phyloP scores from a whole-genome alignment of 2,329 filamentous ascomycete species.

The Diaporthe citriasiana region DNA sequence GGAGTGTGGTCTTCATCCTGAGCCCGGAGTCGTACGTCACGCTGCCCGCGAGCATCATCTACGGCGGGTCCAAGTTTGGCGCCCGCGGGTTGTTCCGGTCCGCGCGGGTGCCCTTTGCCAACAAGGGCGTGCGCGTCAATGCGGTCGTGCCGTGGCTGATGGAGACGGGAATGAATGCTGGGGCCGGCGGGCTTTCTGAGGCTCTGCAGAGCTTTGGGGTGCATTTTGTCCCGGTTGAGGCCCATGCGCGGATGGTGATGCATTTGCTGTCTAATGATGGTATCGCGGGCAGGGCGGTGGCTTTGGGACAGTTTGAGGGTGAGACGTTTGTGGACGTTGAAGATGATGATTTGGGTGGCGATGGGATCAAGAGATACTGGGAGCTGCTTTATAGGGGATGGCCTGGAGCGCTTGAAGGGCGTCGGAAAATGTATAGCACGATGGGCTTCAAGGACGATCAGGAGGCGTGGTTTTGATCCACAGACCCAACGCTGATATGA shows the following conservation, averaged over 20 bases:
- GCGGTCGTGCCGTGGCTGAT: conserved; percentile 27
- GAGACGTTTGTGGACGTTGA: background rate
- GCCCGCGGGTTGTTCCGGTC: conserved; percentile 2
- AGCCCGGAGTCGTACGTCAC: conserved; percentile 22
- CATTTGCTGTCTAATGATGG: background rate
- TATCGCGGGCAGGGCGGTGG: conserved; percentile 13
- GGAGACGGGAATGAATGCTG: conserved; percentile 16
- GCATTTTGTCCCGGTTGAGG: background rate
- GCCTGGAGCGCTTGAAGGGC: background rate
- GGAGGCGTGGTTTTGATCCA: background rate
- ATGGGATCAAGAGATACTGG: conserved; percentile 5
- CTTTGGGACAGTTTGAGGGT: background rate
- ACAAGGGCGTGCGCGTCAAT: conserved; percentile 15
- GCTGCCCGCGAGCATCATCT: conserved; percentile 13
- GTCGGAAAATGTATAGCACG: conserved; percentile 1
- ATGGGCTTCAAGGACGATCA: background rate
- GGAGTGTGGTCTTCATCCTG: conserved; percentile 15
- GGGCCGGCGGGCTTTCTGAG: background rate
- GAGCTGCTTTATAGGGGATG: background rate
- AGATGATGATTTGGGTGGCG: background rate
- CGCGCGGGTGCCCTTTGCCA: conserved; percentile 12
- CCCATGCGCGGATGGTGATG: background rate
- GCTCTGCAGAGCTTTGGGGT: background rate
- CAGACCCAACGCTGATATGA: background rate
- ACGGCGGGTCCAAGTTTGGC: conserved; percentile 25